Evolutionary conservation across 78 protist species (phyloP).

Genomic region (Chrysochromulina parva): DNA sequence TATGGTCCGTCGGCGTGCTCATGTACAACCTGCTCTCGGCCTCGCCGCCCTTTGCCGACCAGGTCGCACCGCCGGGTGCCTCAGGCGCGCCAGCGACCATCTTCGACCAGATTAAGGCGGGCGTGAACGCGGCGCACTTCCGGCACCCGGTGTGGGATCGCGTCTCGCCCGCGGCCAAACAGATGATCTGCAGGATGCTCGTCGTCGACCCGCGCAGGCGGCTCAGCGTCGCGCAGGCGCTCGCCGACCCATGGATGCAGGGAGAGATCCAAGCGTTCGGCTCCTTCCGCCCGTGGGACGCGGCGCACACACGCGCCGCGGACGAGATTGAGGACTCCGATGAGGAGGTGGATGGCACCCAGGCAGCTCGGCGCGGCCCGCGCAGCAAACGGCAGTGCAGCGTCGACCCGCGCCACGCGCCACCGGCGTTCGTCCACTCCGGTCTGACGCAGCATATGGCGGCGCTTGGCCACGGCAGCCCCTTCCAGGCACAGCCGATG

Average conservation of each 20-base stretch:
- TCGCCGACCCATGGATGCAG: not conserved
- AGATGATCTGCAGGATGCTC: not conserved
- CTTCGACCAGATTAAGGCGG: not conserved
- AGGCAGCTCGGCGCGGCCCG: too few species aligned
- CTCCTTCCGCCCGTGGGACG: too few species aligned
- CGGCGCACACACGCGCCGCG: too few species aligned
- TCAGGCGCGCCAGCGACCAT: not conserved
- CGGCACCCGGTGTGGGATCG: not conserved
- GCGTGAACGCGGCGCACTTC: not conserved
- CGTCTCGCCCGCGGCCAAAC: not conserved
- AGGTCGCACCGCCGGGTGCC: not conserved
- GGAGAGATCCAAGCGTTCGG: too few species aligned
- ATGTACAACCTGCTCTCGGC: constrained; percentile 36
- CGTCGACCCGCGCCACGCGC: too few species aligned
- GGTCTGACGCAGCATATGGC: too few species aligned
- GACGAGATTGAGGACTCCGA: too few species aligned
- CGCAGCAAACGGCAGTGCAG: too few species aligned
- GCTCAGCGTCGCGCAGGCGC: not conserved
- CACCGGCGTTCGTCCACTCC: too few species aligned
- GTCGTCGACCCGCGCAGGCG: not conserved
- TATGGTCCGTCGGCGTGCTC: constrained; percentile 57
- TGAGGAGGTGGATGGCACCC: too few species aligned
- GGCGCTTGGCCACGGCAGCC: too few species aligned
- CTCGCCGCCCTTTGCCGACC: constrained; percentile 39
- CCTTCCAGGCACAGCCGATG: too few species aligned